Evolutionary conservation across 1,284 basidiomycete genomes (phyloP).

Genomic region (Tilletiaria anomala): DNA sequence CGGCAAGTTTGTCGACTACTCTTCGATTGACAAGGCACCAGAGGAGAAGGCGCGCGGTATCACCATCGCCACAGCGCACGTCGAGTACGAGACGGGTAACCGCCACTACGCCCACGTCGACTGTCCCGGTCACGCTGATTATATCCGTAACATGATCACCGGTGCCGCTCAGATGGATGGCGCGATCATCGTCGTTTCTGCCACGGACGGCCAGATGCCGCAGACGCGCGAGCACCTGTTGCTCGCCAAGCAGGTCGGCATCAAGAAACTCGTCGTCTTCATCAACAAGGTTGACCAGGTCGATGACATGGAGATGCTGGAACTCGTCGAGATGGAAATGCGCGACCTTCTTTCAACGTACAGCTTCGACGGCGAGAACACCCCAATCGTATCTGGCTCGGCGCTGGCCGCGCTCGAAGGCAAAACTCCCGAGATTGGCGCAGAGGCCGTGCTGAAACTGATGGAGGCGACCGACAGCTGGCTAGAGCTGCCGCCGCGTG

Average conservation of each 20-base stretch:
- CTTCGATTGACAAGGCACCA: conserved; percentile 97
- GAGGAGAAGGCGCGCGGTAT: conserved; percentile 99
- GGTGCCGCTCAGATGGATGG: conserved; percentile 95
- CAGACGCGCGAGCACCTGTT: conserved; percentile 97
- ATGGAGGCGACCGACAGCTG: conserved; percentile 80
- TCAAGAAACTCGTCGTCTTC: conserved; percentile 96
- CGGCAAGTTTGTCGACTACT: conserved; percentile 94
- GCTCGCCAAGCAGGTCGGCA: conserved; percentile 92
- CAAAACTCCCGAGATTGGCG: conserved; percentile 62
- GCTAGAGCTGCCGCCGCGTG: conserved; percentile 89
- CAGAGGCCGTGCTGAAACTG: conserved; percentile 66
- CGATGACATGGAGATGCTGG: conserved; percentile 92
- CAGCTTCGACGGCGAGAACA: conserved; percentile 91
- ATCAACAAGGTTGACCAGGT: conserved; percentile 99
- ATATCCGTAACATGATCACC: conserved; percentile 82
- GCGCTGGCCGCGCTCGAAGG: conserved; percentile 89
- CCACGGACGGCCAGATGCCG: conserved; percentile 98
- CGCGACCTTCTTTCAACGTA: conserved; percentile 74
- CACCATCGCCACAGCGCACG: conserved; percentile 75
- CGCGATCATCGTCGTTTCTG: conserved; percentile 63
- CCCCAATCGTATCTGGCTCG: conserved; percentile 91
- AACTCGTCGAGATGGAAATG: conserved; percentile 99
- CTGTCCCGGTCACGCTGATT: conserved; percentile 57
- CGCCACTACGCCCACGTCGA: conserved; percentile 99
- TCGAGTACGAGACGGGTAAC: conserved; percentile 81